phyloP scores from a whole-genome alignment of 2,329 filamentous ascomycete species.

The Dothistroma pini region DNA sequence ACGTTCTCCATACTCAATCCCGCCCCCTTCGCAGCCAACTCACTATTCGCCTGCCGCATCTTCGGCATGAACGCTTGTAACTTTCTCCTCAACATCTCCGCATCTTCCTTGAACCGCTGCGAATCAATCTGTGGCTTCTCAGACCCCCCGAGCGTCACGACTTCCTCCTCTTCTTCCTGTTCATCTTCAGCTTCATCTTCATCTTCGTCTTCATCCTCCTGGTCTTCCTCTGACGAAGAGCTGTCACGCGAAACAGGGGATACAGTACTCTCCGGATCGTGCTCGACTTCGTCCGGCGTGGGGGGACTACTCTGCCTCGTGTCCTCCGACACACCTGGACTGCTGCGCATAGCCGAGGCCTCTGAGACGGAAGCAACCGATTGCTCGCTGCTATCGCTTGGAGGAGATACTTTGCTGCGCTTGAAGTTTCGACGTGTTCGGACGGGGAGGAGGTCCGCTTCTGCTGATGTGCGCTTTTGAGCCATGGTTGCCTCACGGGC shows the following conservation, averaged over 20 bases:
- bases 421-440: background rate
- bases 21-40: conserved; percentile 24
- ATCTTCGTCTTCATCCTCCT: conserved; percentile 6
- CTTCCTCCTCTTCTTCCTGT: background rate
- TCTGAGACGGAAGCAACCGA: conserved; percentile 4
- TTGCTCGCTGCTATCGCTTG: conserved; percentile 7
- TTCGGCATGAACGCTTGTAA: conserved; percentile 33
- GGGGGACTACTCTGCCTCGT: conserved; percentile 4
- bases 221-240: background rate
- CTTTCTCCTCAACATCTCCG: conserved; percentile 25
- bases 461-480: conserved; percentile 5
- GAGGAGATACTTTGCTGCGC: conserved; percentile 6
- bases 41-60: conserved; percentile 31
- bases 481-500: background rate
- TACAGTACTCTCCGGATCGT: conserved; percentile 3
- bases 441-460: conserved; percentile 1
- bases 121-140: conserved; percentile 21
- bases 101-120: conserved; percentile 13
- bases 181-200: conserved; percentile 1
- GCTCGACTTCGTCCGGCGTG: background rate
- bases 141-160: conserved; percentile 15
- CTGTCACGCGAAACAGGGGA: background rate
- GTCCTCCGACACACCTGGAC: background rate
- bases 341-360: conserved; percentile 7
- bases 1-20: conserved; percentile 33